A percentile compares a stretch with the other conserved stretches of the same genome.
Conservation (phyloP, 2,329 filamentous ascomycete genomes). For the Sarocladium kiliense region DNA sequence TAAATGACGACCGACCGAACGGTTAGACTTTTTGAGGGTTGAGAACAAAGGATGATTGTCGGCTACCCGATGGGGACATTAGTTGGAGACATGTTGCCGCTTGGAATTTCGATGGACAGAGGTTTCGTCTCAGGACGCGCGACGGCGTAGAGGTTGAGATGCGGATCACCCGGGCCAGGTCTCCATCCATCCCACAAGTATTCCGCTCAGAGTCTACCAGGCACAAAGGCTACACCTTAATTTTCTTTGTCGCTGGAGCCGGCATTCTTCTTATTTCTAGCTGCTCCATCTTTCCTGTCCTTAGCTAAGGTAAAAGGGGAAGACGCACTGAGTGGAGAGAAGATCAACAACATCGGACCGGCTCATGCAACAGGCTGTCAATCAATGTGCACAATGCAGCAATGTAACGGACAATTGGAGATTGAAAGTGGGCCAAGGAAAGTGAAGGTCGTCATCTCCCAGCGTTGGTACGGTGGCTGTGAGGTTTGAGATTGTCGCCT, state of each 20-base stretch:
- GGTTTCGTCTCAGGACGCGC: neutral
- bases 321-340: neutral
- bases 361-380: neutral
- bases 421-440: slow-evolving; percentile 7
- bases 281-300: neutral
- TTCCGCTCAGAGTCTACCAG: no score
- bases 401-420: neutral
- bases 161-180: neutral
- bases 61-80: neutral
- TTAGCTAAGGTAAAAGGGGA: neutral
- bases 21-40: neutral
- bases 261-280: no score
- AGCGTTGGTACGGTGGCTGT: neutral
- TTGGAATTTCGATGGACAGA: slow-evolving; percentile 2
- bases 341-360: slow-evolving; percentile 3
- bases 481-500: neutral
- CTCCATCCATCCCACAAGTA: no score
- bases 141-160: slow-evolving; percentile 3
- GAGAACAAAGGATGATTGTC: neutral
- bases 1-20: neutral
- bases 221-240: no score
- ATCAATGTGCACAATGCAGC: neutral
- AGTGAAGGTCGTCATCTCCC: slow-evolving; percentile 1
- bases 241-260: no score
- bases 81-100: neutral